phyloP scores from a whole-genome alignment of 306 rosid species.

The Gleditsia sinensis region DNA sequence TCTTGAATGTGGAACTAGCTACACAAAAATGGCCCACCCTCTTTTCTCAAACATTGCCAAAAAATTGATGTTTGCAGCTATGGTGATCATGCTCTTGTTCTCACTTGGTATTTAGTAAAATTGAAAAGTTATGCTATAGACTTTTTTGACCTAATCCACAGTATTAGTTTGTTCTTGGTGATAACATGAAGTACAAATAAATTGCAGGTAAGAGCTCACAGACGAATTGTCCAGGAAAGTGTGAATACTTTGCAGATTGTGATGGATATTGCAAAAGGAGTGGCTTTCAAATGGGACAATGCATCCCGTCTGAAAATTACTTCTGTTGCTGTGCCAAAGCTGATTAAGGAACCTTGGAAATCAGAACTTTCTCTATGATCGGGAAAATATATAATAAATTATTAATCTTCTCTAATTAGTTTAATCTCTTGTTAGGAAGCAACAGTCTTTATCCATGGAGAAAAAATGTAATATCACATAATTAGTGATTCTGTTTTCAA shows the following conservation, averaged over 20 bases:
- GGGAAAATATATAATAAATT: too few species aligned
- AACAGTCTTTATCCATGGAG: too few species aligned
- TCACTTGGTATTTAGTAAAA: too few species aligned
- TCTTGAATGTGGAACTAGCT: neutral
- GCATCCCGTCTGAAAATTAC: neutral
- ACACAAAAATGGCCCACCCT: neutral
- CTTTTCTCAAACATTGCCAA: neutral
- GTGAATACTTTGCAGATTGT: neutral
- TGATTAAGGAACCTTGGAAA: neutral
- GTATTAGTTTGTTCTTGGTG: neutral
- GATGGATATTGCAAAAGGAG: neutral
- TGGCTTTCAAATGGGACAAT: constrained; percentile 9
- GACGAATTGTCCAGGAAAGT: constrained; percentile 11
- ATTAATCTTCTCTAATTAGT: too few species aligned
- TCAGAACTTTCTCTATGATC: neutral
- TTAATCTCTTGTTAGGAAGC: too few species aligned
- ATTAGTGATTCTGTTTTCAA: too few species aligned
- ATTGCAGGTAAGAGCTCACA: neutral
- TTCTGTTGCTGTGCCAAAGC: constrained; percentile 18
- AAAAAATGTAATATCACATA: too few species aligned
- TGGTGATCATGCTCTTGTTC: neutral
- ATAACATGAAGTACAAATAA: neutral
- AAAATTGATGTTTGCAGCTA: too few species aligned
- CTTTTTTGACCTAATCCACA: too few species aligned
- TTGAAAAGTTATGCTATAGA: too few species aligned